A percentile compares a stretch with the other conserved stretches of the same genome.
phyloP scores from a whole-genome alignment of 306 rosid species.

The Gleditsia sinensis region DNA sequence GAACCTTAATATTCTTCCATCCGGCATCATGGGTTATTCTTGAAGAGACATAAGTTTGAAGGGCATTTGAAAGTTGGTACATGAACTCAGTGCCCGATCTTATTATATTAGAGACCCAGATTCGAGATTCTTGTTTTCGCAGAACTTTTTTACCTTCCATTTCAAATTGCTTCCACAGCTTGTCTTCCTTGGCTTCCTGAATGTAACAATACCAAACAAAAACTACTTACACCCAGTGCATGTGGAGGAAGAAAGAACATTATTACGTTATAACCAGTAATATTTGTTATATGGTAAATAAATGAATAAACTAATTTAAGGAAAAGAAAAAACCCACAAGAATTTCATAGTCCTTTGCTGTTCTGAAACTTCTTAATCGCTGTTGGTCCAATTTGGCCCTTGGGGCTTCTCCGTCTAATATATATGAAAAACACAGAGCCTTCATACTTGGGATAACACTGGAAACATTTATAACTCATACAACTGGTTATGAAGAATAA shows the following conservation, averaged over 20 bases:
- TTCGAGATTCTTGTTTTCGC: conserved; percentile 41
- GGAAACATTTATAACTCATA: background rate
- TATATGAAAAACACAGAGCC: conserved; percentile 5
- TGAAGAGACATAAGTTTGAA: conserved; percentile 31
- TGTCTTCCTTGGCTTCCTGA: conserved; percentile 52
- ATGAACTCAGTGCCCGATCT: conserved; percentile 68
- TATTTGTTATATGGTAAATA: too few species aligned
- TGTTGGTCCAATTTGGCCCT: conserved; percentile 68
- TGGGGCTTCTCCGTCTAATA: conserved; percentile 69
- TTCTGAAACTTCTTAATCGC: conserved; percentile 42
- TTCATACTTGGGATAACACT: background rate
- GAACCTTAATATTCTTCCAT: conserved; percentile 52
- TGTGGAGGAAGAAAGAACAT: too few species aligned
- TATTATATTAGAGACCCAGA: conserved; percentile 48
- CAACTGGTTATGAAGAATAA: background rate
- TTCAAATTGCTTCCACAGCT: conserved; percentile 40
- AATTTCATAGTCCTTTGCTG: conserved; percentile 42
- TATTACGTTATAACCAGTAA: too few species aligned
- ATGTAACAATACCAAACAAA: background rate
- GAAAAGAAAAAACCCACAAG: background rate
- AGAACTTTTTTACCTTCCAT: conserved; percentile 51
- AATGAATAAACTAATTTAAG: background rate
- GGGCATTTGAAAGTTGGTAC: conserved; percentile 52
- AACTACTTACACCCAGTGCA: background rate
- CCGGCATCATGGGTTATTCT: conserved; percentile 27